These are phyloP conservation scores for Blepharisma japonicum DNA, from an alignment of 73 alveolate species.

Conservation along the genomic window DNA sequence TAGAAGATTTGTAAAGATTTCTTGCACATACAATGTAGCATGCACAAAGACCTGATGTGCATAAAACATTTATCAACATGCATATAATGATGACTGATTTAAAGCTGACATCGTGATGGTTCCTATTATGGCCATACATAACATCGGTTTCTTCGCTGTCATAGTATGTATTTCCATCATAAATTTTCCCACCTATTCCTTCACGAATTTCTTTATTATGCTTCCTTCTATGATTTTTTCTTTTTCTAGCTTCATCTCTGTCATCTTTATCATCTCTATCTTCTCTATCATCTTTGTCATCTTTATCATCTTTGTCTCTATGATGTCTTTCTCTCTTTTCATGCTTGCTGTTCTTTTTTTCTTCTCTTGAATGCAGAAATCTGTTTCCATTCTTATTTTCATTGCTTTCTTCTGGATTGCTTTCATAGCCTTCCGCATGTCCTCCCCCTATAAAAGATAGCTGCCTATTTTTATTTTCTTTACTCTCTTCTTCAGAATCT, in stretches of 20 bases:
- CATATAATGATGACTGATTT: too few relatives aligned
- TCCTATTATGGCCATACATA: not conserved
- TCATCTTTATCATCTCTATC: conserved; percentile 11
- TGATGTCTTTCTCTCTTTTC: not conserved
- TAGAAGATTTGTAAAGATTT: too few relatives aligned
- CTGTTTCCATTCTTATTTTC: not conserved
- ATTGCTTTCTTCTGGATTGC: not conserved
- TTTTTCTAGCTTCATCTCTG: too few relatives aligned
- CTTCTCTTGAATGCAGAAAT: not conserved
- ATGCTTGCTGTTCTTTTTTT: not conserved
- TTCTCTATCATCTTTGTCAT: not conserved
- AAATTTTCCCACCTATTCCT: too few relatives aligned
- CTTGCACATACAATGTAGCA: too few relatives aligned
- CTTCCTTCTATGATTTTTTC: too few relatives aligned
- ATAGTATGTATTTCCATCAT: too few relatives aligned
- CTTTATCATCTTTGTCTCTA: not conserved
- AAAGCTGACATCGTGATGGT: too few relatives aligned
- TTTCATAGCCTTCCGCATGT: not conserved
- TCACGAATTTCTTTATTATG: too few relatives aligned
- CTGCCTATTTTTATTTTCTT: not conserved
- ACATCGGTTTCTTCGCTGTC: not conserved
- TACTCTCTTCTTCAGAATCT: not conserved
- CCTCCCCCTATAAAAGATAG: not conserved
- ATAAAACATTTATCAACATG: too few relatives aligned
- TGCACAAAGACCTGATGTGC: too few relatives aligned